Evolutionary conservation across 139 green algal species (phyloP).

Genomic region (Closterium sp.): DNA sequence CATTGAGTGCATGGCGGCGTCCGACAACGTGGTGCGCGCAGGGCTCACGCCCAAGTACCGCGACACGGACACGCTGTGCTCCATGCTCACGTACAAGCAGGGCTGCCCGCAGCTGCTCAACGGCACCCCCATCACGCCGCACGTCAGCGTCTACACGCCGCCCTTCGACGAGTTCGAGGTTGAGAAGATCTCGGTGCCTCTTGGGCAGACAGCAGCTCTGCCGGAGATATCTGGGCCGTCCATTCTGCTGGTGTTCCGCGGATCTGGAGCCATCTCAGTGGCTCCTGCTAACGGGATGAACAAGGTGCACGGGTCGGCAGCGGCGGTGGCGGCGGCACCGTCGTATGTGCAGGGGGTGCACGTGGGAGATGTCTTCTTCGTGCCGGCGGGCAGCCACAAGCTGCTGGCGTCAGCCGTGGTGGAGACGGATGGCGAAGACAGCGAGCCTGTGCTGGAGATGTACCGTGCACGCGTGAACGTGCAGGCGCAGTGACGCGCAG

Average conservation of each 20-base stretch:
- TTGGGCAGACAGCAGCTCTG: slow-evolving; percentile 24
- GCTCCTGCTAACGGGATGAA: background rate
- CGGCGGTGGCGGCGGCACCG: background rate
- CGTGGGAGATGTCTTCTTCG: slow-evolving; percentile 38
- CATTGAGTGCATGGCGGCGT: slow-evolving; percentile 92
- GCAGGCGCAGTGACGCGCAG: background rate
- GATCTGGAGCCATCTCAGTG: slow-evolving; percentile 25
- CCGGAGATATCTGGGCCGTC: slow-evolving; percentile 28
- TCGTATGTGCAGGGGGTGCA: background rate
- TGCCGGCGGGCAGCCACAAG: slow-evolving; percentile 18
- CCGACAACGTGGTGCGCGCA: slow-evolving; percentile 95
- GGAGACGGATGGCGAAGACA: slow-evolving; percentile 2
- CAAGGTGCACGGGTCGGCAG: background rate
- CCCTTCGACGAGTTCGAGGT: slow-evolving; percentile 92
- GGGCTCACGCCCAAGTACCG: slow-evolving; percentile 94
- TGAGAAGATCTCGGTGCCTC: slow-evolving; percentile 27
- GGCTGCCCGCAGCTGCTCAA: slow-evolving; percentile 31
- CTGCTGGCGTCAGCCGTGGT: slow-evolving; percentile 30
- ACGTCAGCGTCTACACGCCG: slow-evolving; percentile 68
- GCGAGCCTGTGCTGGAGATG: background rate
- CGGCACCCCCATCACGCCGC: slow-evolving; percentile 39
- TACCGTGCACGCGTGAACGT: slow-evolving; percentile 34
- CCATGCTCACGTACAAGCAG: slow-evolving; percentile 85
- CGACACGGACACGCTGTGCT: slow-evolving; percentile 76
- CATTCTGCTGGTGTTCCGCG: slow-evolving; percentile 33